A percentile compares a stretch with the other conserved stretches of the same genome.
These are phyloP conservation scores for Colletotrichum viniferum DNA, from an alignment of 2,329 filamentous ascomycete genomes.

Conservation along the genomic window DNA sequence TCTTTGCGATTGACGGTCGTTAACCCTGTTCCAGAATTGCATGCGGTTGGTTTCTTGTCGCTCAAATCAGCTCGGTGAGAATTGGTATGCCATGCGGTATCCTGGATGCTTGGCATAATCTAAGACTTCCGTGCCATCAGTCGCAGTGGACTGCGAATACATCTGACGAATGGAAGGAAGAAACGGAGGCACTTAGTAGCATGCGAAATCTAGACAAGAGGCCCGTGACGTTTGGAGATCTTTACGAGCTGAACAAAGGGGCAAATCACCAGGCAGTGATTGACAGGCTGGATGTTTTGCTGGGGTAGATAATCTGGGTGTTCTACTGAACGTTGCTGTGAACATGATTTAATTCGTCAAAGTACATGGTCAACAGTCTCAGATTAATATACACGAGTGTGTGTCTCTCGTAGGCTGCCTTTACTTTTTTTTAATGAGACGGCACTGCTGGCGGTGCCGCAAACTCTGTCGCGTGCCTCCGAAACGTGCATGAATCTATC, in stretches of 20 bases:
- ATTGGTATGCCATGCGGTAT: neutral
- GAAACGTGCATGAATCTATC: neutral
- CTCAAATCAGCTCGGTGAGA: neutral
- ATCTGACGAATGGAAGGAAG: neutral
- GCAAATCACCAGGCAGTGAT: neutral
- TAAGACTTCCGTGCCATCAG: constrained; percentile 3
- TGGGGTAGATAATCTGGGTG: constrained; percentile 6
- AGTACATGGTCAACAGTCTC: neutral
- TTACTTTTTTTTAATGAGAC: neutral
- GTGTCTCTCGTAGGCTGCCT: neutral
- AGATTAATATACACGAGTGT: neutral
- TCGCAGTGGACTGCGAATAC: neutral
- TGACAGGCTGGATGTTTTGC: neutral
- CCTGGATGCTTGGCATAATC: neutral
- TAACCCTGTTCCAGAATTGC: neutral
- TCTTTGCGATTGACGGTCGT: too few relatives aligned
- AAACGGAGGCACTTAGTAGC: neutral
- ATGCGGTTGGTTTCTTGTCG: constrained; percentile 10
- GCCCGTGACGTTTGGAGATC: neutral
- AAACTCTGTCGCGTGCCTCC: neutral
- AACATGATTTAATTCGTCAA: neutral
- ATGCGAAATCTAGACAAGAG: neutral
- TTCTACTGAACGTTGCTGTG: constrained; percentile 1
- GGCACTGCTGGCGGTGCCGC: neutral
- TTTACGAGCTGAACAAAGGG: neutral